Conservation (phyloP, 2,329 filamentous ascomycete species). For the Calonectria hawksworthii region DNA sequence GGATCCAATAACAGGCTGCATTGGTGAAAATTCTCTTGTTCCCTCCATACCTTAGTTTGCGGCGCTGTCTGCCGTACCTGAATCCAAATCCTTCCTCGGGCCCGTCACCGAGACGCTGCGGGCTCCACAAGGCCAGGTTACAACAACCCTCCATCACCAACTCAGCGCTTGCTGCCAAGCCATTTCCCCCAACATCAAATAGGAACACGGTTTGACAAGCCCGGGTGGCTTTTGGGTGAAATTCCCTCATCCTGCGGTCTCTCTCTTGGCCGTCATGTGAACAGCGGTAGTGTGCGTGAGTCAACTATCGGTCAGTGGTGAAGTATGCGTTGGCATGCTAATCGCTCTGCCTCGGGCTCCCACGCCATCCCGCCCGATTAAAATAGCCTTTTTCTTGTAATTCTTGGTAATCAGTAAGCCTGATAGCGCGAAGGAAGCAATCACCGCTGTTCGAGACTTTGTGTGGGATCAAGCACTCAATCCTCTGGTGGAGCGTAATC, state of each 20-base stretch:
- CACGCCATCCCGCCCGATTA: not conserved
- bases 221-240: conserved; percentile 36
- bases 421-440: not conserved
- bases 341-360: not conserved
- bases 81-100: conserved; percentile 28
- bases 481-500: not conserved
- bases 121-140: not conserved
- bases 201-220: not conserved
- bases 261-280: conserved; percentile 5
- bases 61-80: not conserved
- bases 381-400: not conserved
- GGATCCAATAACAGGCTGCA: conserved; percentile 27
- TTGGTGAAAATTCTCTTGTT: conserved; percentile 21
- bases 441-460: not conserved
- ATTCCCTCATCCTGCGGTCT: conserved; percentile 20
- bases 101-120: conserved; percentile 36
- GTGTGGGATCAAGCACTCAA: no score
- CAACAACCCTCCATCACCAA: not conserved
- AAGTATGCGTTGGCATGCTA: not conserved
- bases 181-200: not conserved
- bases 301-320: not conserved
- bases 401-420: not conserved
- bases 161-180: conserved; percentile 1
- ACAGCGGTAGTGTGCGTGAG: not conserved
- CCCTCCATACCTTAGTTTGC: not conserved